Base-by-base conservation (phyloP, 1,284 basidiomycete species). In the Irpex sp. region DNA sequence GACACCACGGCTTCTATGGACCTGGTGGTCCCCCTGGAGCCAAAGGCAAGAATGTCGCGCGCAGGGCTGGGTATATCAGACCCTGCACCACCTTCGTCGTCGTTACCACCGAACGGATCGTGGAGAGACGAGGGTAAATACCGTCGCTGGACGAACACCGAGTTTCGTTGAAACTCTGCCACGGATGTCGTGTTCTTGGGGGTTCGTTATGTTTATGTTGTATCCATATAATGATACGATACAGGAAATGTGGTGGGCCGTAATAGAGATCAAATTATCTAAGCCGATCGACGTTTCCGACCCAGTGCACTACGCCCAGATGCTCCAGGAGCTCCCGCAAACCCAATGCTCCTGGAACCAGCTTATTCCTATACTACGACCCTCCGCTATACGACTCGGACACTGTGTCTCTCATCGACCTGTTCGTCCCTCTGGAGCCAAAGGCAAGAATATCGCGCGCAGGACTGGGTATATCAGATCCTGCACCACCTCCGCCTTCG, bases 231-330 rank as follows among this genome's bases (percentile, higher is more conserved):
- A n/a, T n/a, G n/a, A n/a, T n/a, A n/a, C n/a, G n/a, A n/a, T n/a
- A n/a, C n/a, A n/a, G n/a, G n/a, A n/a, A n/a, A n/a, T n/a, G n/a
- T n/a, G n/a, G n/a, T n/a, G n/a, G n/a, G n/a, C n/a, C n/a, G n/a
- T n/a, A n/a, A n/a, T n/a, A n/a, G n/a, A n/a, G n/a, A n/a, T n/a
- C n/a, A n/a, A n/a, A n/a, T n/a, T n/a, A n/a, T n/a, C n/a, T 90
- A 91, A 69, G 70, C 85, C 31, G 89, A 91, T 72, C 83, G 89
- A 62, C 88, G 88, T n/a, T n/a, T n/a, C n/a, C n/a, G n/a, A n/a
- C n/a, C n/a, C n/a, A n/a, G n/a, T n/a, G n/a, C n/a, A n/a, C n/a
- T n/a, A n/a, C n/a, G n/a, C n/a, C n/a, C n/a, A n/a, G n/a, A n/a
- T n/a, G n/a, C n/a, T n/a, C n/a, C n/a, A n/a, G n/a, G n/a, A n/a